A percentile compares a stretch with the other conserved stretches of the same genome.
These are phyloP conservation scores for Leccinum boreale DNA, from an alignment of 768 basidiomycete genomes.

Conservation along the genomic window DNA sequence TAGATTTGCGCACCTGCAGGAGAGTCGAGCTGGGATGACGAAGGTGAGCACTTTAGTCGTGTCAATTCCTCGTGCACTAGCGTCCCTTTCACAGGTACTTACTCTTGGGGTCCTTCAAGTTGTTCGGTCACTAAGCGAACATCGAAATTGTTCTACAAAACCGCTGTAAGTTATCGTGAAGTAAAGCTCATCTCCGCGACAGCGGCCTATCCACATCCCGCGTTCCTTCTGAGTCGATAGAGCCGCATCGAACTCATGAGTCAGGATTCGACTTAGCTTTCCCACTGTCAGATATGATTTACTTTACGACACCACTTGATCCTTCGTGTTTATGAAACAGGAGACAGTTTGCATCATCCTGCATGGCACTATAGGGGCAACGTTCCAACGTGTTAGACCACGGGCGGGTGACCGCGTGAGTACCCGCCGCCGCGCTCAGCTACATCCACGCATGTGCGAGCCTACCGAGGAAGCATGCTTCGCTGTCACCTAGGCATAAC, in stretches of 20 bases:
- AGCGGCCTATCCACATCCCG: not conserved
- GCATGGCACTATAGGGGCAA: not conserved
- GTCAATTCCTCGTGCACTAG: no score
- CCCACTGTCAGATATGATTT: not conserved
- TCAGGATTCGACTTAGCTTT: not conserved
- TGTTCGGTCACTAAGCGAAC: no score
- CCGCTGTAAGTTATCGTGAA: no score
- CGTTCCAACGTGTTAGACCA: no score
- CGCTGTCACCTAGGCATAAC: not conserved
- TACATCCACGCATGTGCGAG: not conserved
- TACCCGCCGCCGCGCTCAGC: no score
- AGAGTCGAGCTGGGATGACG: no score
- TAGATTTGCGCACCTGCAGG: no score
- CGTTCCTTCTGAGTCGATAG: not conserved
- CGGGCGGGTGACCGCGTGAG: not conserved
- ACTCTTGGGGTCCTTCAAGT: no score
- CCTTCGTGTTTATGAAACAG: slow-evolving; percentile 1
- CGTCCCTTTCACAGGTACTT: no score
- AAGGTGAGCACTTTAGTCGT: no score
- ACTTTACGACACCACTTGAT: not conserved
- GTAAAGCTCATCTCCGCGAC: not conserved
- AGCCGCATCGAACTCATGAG: not conserved
- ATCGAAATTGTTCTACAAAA: no score
- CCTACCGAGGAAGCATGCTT: not conserved
- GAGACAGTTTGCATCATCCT: not conserved